Evolutionary conservation across 208 protist species (phyloP).

Genomic region (Leishmania amazonensis): DNA sequence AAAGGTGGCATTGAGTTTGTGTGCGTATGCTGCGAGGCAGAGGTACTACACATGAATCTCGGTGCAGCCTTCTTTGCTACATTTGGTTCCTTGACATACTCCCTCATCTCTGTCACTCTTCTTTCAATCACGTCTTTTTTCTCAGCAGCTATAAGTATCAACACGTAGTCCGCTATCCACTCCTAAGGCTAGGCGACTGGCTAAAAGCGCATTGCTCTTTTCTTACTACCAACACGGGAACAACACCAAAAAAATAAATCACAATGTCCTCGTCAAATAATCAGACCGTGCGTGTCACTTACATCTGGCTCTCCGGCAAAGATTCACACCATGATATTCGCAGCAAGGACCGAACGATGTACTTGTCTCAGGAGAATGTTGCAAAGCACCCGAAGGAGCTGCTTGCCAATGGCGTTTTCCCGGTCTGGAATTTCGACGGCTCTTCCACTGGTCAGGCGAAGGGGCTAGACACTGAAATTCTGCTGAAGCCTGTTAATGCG

Average conservation of each 20-base stretch:
- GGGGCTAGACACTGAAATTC: conserved; percentile 83
- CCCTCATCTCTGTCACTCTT: not conserved
- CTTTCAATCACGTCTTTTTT: not conserved
- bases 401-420: conserved; percentile 76
- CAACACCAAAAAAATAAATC: not conserved
- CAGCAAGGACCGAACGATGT: conserved; percentile 87
- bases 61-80: not conserved
- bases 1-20: not conserved
- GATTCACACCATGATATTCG: conserved; percentile 87
- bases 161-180: not conserved
- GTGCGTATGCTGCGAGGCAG: not conserved
- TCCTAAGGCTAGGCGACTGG: no score
- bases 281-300: conserved; percentile 66
- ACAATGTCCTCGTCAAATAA: conserved; percentile 40
- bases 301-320: conserved; percentile 87
- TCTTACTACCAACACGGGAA: not conserved
- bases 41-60: not conserved
- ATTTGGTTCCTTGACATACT: not conserved
- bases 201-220: not conserved
- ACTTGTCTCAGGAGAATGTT: conserved; percentile 54
- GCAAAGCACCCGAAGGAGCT: conserved; percentile 70
- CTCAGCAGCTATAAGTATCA: not conserved
- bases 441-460: conserved; percentile 88
- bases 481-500: conserved; percentile 89
- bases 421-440: conserved; percentile 98